Conservation (phyloP, 164 flowering plant species). For the Vitis cinerea region DNA sequence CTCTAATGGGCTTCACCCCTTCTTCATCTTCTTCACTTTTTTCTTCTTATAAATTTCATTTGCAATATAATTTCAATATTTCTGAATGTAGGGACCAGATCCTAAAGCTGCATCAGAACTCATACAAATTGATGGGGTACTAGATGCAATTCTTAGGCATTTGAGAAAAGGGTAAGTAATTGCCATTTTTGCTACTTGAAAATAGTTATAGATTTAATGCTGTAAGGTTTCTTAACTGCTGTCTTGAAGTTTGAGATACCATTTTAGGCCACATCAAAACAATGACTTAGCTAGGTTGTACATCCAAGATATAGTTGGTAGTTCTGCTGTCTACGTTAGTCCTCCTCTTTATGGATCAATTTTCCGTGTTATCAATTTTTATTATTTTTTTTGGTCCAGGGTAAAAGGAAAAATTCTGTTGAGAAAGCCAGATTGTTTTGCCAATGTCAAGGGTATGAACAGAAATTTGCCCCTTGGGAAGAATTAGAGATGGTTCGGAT, state of each 20-base stretch:
- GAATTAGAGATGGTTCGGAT: too few relatives aligned
- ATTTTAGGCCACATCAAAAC: not conserved
- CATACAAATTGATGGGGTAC: slow-evolving; percentile 71
- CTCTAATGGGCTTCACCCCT: not conserved
- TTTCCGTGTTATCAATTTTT: too few relatives aligned
- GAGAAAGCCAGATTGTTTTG: too few relatives aligned
- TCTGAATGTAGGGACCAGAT: slow-evolving; percentile 77
- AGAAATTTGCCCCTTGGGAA: too few relatives aligned
- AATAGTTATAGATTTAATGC: not conserved
- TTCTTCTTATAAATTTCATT: slow-evolving; percentile 1
- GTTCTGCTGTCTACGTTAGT: not conserved
- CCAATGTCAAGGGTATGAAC: too few relatives aligned
- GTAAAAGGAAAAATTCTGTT: too few relatives aligned
- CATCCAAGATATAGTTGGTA: not conserved
- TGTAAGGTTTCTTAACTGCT: not conserved
- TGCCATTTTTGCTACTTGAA: not conserved
- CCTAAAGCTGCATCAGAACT: slow-evolving; percentile 82
- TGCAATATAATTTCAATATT: slow-evolving; percentile 10
- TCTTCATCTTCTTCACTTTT: not conserved
- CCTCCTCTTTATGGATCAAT: too few relatives aligned
- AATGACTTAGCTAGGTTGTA: not conserved
- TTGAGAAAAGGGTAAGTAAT: slow-evolving; percentile 67
- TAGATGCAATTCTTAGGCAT: slow-evolving; percentile 78
- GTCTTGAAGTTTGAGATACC: not conserved
- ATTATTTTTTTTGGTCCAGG: too few relatives aligned